phyloP scores from a whole-genome alignment of 352 stramenopile genomes.

The Globisporangium nagaii region DNA sequence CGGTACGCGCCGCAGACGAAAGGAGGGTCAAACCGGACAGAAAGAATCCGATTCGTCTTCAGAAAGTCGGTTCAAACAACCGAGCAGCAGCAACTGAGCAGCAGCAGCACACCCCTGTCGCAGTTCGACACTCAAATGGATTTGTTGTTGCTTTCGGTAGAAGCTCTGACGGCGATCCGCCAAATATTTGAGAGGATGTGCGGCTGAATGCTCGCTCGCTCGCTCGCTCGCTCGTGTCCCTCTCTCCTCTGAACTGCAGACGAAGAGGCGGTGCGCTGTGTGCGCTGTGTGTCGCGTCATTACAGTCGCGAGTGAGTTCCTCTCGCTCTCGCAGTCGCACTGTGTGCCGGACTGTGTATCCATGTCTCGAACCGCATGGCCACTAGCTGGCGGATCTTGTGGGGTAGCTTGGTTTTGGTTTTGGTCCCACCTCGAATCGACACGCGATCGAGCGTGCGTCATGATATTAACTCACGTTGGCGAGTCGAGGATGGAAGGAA shows the following conservation, averaged over 20 bases:
- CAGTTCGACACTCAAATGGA: neutral
- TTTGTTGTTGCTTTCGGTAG: too few relatives aligned
- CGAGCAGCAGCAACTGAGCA: too few relatives aligned
- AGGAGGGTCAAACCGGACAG: neutral
- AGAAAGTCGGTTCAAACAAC: neutral
- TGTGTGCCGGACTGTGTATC: too few relatives aligned
- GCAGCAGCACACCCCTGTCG: too few relatives aligned
- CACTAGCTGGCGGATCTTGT: neutral
- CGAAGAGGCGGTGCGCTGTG: neutral
- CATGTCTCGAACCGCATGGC: too few relatives aligned
- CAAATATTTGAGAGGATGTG: neutral
- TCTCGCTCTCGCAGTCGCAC: too few relatives aligned
- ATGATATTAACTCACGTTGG: constrained; percentile 4
- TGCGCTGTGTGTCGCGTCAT: neutral
- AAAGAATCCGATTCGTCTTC: neutral
- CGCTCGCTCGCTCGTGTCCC: too few relatives aligned
- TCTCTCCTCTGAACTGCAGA: neutral
- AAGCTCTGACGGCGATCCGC: neutral
- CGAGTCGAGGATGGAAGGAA: neutral
- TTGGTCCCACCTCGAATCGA: neutral
- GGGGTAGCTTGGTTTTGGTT: too few relatives aligned
- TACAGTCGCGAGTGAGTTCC: too few relatives aligned
- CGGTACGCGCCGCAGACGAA: too few relatives aligned
- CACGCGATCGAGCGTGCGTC: neutral
- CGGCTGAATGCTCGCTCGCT: neutral